phyloP scores from a whole-genome alignment of 2,329 filamentous ascomycete species.

The Aquanectria penicillioides region DNA sequence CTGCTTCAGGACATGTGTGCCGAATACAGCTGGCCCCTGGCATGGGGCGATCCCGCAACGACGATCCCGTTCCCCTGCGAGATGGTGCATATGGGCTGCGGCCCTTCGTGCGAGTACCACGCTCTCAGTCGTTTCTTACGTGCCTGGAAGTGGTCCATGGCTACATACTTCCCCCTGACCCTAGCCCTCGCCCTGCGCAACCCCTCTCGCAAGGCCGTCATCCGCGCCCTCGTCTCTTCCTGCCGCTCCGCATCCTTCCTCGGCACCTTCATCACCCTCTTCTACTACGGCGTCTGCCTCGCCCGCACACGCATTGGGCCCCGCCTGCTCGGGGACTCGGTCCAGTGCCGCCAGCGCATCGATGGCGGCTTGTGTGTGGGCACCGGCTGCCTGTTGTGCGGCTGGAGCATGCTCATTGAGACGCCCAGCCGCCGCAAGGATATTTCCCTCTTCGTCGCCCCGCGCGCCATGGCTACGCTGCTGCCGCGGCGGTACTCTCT shows the following conservation, averaged over 20 bases:
- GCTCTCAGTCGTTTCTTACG: slow-evolving; percentile 73
- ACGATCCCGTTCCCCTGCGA: slow-evolving; percentile 82
- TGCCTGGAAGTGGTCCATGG: slow-evolving; percentile 79
- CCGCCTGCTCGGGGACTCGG: slow-evolving; percentile 66
- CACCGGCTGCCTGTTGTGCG: slow-evolving; percentile 78
- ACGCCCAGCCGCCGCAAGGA: slow-evolving; percentile 73
- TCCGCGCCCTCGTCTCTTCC: slow-evolving; percentile 68
- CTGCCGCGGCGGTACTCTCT: slow-evolving; percentile 74
- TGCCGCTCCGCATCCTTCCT: slow-evolving; percentile 80
- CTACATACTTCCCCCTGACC: slow-evolving; percentile 81
- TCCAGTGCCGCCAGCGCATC: slow-evolving; percentile 58
- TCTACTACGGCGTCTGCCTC: slow-evolving; percentile 88
- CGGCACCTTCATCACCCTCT: slow-evolving; percentile 78
- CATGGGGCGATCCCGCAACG: slow-evolving; percentile 77
- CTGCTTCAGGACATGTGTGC: slow-evolving; percentile 77
- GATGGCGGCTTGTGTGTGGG: slow-evolving; percentile 75
- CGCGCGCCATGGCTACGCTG: slow-evolving; percentile 78
- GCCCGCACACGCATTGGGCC: slow-evolving; percentile 79
- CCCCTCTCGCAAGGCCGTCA: slow-evolving; percentile 56
- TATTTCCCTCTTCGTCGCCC: slow-evolving; percentile 82
- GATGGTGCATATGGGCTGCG: slow-evolving; percentile 83
- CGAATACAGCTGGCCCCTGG: slow-evolving; percentile 74
- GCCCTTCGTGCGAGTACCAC: slow-evolving; percentile 79
- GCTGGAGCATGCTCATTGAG: slow-evolving; percentile 84
- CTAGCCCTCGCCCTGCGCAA: slow-evolving; percentile 67